Evolutionary conservation across 139 green algal species (phyloP).

Genomic region (Desmodesmus armatus): DNA sequence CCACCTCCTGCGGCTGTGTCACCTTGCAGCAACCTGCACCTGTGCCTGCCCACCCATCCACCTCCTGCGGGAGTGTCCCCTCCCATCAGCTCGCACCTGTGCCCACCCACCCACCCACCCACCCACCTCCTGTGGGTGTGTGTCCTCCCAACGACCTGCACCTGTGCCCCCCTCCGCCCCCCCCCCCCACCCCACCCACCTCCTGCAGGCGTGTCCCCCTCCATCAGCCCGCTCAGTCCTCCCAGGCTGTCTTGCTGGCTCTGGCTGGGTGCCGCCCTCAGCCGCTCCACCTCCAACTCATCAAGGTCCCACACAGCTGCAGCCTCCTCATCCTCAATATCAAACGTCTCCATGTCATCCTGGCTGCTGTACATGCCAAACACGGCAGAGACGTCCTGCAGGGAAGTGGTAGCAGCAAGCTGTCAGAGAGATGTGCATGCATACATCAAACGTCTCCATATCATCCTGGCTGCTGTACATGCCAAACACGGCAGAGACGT

Average conservation of each 20-base stretch:
- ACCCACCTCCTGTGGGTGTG: no score
- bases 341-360: constrained; percentile 26
- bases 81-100: no score
- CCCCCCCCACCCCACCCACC: constrained; percentile 7
- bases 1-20: no score
- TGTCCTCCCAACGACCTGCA: not conserved
- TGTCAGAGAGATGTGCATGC: no score
- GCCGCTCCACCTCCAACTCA: constrained; percentile 41
- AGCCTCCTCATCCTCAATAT: constrained; percentile 26
- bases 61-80: no score
- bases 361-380: constrained; percentile 40
- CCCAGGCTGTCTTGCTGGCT: constrained; percentile 1
- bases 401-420: not conserved
- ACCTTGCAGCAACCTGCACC: no score
- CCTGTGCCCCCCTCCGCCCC: no score
- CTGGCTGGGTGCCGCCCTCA: constrained; percentile 31
- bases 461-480: constrained; percentile 37
- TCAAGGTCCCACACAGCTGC: constrained; percentile 40
- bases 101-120: no score
- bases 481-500: constrained; percentile 36
- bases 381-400: constrained; percentile 39
- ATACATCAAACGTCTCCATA: constrained; percentile 30
- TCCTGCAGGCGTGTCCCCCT: no score
- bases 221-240: constrained; percentile 21
- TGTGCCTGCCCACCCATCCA: no score